phyloP scores from a whole-genome alignment of 306 rosid species.

The Ormosia emarginata region DNA sequence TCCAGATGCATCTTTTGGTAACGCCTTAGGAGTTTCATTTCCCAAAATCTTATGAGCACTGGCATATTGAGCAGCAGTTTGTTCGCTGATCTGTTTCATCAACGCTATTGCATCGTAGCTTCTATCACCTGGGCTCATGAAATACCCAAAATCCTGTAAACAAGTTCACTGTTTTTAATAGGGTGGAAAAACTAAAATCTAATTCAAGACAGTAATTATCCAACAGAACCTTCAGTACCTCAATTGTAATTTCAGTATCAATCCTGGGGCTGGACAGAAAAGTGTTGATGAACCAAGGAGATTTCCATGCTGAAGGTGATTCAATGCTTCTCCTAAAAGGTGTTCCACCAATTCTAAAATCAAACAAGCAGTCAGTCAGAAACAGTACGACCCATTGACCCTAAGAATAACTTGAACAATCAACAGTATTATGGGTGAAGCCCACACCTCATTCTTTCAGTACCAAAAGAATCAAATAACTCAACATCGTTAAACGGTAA shows the following conservation, averaged over 20 bases:
- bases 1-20: constrained; percentile 26
- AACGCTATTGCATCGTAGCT: constrained; percentile 89
- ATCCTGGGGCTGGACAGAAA: constrained; percentile 69
- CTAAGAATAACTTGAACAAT: neutral
- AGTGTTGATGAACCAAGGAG: constrained; percentile 86
- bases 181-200: neutral
- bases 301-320: constrained; percentile 96
- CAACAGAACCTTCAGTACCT: constrained; percentile 52
- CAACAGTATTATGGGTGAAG: neutral
- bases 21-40: constrained; percentile 63
- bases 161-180: neutral
- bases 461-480: neutral
- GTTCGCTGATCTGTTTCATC: constrained; percentile 87
- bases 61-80: constrained; percentile 84
- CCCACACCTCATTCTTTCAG: neutral
- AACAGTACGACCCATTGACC: neutral
- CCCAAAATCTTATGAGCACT: constrained; percentile 73
- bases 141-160: constrained; percentile 77
- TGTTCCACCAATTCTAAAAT: constrained; percentile 71
- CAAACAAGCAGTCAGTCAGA: constrained; percentile 29
- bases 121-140: constrained; percentile 80
- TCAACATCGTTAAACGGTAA: neutral
- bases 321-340: constrained; percentile 89
- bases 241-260: constrained; percentile 81
- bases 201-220: neutral